Conservation (phyloP, 176 grass and related monocot species). For the Eleusine coracana region DNA sequence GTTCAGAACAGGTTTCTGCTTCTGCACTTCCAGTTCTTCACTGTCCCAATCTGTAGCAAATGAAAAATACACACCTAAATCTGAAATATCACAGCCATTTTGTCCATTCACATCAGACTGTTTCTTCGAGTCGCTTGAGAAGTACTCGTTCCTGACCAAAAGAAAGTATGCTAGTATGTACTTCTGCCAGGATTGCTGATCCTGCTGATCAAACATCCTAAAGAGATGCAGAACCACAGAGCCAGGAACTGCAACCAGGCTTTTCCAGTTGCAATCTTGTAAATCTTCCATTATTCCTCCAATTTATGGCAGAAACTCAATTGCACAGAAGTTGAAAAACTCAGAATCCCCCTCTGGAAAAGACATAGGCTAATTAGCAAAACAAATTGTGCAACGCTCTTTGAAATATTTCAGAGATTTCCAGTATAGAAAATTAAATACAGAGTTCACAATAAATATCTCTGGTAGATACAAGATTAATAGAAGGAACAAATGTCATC, state of each 20-base stretch:
- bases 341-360: slow-evolving; percentile 40
- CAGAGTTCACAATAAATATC: not conserved
- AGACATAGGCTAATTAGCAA: slow-evolving; percentile 17
- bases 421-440: not conserved
- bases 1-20: slow-evolving; percentile 48
- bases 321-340: slow-evolving; percentile 12
- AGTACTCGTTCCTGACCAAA: slow-evolving; percentile 60
- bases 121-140: slow-evolving; percentile 41
- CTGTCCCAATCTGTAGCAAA: slow-evolving; percentile 36
- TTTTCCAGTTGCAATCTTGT: slow-evolving; percentile 56
- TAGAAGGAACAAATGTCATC: not conserved
- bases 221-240: slow-evolving; percentile 59
- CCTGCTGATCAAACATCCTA: slow-evolving; percentile 59
- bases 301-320: slow-evolving; percentile 12
- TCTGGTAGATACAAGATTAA: not conserved
- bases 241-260: slow-evolving; percentile 58
- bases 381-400: not conserved
- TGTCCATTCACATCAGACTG: slow-evolving; percentile 35
- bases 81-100: slow-evolving; percentile 37
- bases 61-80: slow-evolving; percentile 33
- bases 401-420: slow-evolving; percentile 12
- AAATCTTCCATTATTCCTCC: slow-evolving; percentile 53
- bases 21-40: slow-evolving; percentile 53
- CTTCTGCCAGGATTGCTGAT: slow-evolving; percentile 68
- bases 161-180: slow-evolving; percentile 64